Evolutionary conservation across 2,329 filamentous ascomycete genomes (phyloP).

Genomic region (Fusarium hainanense): DNA sequence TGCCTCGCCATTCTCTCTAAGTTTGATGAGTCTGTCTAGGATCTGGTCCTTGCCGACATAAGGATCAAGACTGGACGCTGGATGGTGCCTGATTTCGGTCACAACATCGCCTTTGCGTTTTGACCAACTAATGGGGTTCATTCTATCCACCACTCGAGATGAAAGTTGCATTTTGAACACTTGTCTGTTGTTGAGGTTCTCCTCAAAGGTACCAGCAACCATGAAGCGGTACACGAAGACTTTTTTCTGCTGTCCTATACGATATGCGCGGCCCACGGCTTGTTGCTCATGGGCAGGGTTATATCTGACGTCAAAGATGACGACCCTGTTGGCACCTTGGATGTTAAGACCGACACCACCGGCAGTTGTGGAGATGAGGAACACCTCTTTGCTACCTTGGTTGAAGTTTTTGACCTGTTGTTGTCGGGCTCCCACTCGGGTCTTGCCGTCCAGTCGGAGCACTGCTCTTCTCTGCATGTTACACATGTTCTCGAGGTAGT

Average conservation of each 20-base stretch:
- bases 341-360: slow-evolving; percentile 89
- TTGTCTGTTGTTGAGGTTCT: slow-evolving; percentile 75
- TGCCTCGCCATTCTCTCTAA: slow-evolving; percentile 49
- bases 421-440: slow-evolving; percentile 68
- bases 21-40: slow-evolving; percentile 61
- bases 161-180: slow-evolving; percentile 87
- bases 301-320: slow-evolving; percentile 86
- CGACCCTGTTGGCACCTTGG: slow-evolving; percentile 82
- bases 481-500: slow-evolving; percentile 74
- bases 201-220: slow-evolving; percentile 82
- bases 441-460: slow-evolving; percentile 75
- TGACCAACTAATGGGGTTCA: slow-evolving; percentile 76
- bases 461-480: slow-evolving; percentile 59
- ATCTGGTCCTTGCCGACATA: slow-evolving; percentile 72
- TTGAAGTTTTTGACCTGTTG: slow-evolving; percentile 77
- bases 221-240: slow-evolving; percentile 89
- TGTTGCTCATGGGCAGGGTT: slow-evolving; percentile 87
- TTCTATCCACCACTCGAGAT: slow-evolving; percentile 84
- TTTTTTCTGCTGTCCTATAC: slow-evolving; percentile 81
- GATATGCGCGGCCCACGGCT: slow-evolving; percentile 86
- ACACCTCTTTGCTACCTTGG: slow-evolving; percentile 64
- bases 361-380: slow-evolving; percentile 84
- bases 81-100: slow-evolving; percentile 64
- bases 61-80: slow-evolving; percentile 61
- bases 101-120: slow-evolving; percentile 67